Conservation (phyloP, 2,329 filamentous ascomycete species). For the Talaromyces rugulosus region DNA sequence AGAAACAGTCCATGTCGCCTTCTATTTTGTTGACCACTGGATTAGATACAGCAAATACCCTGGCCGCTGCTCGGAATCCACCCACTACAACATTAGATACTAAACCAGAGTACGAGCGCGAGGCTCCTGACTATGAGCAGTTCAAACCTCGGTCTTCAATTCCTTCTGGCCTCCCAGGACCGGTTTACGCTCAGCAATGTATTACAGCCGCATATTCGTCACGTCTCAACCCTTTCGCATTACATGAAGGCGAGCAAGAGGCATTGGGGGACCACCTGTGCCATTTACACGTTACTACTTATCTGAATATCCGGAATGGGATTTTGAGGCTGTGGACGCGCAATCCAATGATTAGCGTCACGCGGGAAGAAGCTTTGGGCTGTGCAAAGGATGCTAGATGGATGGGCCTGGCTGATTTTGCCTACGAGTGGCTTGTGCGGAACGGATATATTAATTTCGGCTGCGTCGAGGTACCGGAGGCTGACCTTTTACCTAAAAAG, state of each 20-base stretch:
- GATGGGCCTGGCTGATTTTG: slow-evolving; percentile 83
- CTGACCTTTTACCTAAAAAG: slow-evolving; percentile 29
- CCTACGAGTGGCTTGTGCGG: slow-evolving; percentile 87
- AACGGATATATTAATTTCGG: slow-evolving; percentile 96
- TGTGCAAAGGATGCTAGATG: slow-evolving; percentile 84
- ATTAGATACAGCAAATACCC: slow-evolving; percentile 6
- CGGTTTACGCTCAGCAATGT: slow-evolving; percentile 86
- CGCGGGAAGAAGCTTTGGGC: slow-evolving; percentile 79
- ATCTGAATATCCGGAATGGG: slow-evolving; percentile 92
- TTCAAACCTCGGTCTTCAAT: slow-evolving; percentile 78
- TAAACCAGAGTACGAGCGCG: not conserved
- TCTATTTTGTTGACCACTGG: slow-evolving; percentile 17
- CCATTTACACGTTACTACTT: slow-evolving; percentile 85
- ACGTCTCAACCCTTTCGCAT: slow-evolving; percentile 79
- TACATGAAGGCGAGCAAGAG: slow-evolving; percentile 80
- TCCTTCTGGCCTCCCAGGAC: slow-evolving; percentile 65
- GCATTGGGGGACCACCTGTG: slow-evolving; percentile 78
- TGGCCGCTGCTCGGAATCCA: not conserved
- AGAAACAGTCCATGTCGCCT: slow-evolving; percentile 24
- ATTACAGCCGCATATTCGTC: slow-evolving; percentile 86
- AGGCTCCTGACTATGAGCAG: slow-evolving; percentile 35
- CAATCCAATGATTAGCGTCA: slow-evolving; percentile 78
- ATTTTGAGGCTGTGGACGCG: slow-evolving; percentile 86
- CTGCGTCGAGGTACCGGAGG: slow-evolving; percentile 68
- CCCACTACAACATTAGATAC: not conserved